A percentile compares a stretch with the other conserved stretches of the same genome.
These are phyloP conservation scores for Monilinia aucupariae DNA, from an alignment of 2,329 filamentous ascomycete species.

Conservation along the genomic window DNA sequence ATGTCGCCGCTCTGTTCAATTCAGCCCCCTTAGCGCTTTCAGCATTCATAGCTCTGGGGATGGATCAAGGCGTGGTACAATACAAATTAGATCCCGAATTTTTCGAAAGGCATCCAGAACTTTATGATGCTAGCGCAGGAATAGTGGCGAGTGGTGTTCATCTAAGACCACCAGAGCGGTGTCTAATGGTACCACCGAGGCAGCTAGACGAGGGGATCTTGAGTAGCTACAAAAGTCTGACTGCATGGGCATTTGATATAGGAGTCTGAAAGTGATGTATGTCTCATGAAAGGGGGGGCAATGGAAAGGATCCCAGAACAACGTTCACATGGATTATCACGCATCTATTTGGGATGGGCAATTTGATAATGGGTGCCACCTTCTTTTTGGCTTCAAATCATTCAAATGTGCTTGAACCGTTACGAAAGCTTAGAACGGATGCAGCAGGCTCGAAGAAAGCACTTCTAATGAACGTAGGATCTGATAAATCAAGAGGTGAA, in stretches of 20 bases:
- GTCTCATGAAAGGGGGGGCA: background rate
- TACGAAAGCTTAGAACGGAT: background rate
- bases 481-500: background rate
- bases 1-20: background rate
- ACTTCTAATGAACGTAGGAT: background rate
- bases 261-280: background rate
- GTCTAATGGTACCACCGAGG: background rate
- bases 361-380: background rate
- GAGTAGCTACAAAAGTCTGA: background rate
- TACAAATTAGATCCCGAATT: slow-evolving; percentile 10
- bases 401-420: background rate
- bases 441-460: background rate
- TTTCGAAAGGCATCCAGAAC: slow-evolving; percentile 14
- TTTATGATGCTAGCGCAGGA: slow-evolving; percentile 1
- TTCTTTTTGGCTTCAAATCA: background rate
- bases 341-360: background rate
- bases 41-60: background rate
- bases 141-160: slow-evolving; percentile 8
- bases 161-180: background rate
- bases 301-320: background rate
- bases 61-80: background rate
- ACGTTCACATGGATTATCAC: background rate
- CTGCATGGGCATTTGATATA: background rate
- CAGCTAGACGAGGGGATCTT: background rate
- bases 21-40: background rate